A percentile compares a stretch with the other conserved stretches of the same genome.
phyloP scores from a whole-genome alignment of 2,329 filamentous ascomycete species.

The Colletotrichum agaves region DNA sequence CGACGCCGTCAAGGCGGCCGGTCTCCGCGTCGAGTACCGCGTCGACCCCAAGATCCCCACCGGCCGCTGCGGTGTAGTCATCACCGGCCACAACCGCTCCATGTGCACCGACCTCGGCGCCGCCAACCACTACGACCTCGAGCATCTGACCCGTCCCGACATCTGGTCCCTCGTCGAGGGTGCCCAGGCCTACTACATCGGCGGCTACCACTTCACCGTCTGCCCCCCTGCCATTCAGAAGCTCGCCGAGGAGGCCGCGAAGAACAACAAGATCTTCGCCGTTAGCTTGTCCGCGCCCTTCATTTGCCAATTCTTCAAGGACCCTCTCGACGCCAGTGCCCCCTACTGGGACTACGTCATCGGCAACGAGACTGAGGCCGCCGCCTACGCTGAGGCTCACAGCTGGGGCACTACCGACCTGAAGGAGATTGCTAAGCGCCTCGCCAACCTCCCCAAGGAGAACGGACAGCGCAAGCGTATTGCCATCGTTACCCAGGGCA shows the following conservation, averaged over 20 bases:
- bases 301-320: conserved; percentile 98
- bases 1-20: conserved; percentile 86
- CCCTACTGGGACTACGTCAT: conserved; percentile 97
- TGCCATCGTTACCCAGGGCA: conserved; percentile 95
- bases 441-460: conserved; percentile 91
- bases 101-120: conserved; percentile 96
- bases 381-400: conserved; percentile 86
- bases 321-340: conserved; percentile 84
- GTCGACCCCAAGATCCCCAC: conserved; percentile 87
- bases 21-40: conserved; percentile 93
- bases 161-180: conserved; percentile 93
- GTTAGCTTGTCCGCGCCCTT: conserved; percentile 95
- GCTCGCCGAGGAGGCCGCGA: conserved; percentile 88
- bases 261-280: conserved; percentile 90
- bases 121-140: conserved; percentile 95
- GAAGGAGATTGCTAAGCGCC: conserved; percentile 83
- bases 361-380: conserved; percentile 96
- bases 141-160: conserved; percentile 89
- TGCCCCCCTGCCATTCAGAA: conserved; percentile 91
- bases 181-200: conserved; percentile 90
- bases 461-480: conserved; percentile 86
- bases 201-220: conserved; percentile 97
- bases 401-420: conserved; percentile 79
- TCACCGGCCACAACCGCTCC: conserved; percentile 95
- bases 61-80: conserved; percentile 94